phyloP scores from a whole-genome alignment of 495 filamentous ascomycete species.

The Cercophora newfieldiana region DNA sequence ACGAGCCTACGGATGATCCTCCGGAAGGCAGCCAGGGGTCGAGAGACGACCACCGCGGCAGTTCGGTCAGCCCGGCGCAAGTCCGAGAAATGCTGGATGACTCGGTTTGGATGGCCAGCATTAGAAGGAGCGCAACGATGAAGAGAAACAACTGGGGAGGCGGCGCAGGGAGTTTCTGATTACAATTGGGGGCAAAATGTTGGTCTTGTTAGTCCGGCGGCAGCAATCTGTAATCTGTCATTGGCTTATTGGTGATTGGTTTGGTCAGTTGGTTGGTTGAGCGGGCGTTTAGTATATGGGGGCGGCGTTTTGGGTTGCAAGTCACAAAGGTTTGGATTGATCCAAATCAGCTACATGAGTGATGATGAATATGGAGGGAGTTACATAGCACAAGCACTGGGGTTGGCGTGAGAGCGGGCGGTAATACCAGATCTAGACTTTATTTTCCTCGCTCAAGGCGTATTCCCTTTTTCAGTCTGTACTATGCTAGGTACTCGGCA shows the following conservation, averaged over 20 bases:
- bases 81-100: constrained; percentile 80
- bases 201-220: neutral
- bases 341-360: neutral
- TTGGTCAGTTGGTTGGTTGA: neutral
- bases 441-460: too few species aligned
- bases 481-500: too few species aligned
- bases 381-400: too few species aligned
- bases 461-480: too few species aligned
- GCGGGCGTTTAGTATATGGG: neutral
- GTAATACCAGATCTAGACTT: too few species aligned
- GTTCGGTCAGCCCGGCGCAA: constrained; percentile 72
- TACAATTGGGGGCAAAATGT: neutral
- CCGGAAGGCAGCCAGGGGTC: constrained; percentile 26
- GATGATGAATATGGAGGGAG: neutral
- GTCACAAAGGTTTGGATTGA: neutral
- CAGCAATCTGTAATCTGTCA: neutral
- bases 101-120: constrained; percentile 90
- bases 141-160: constrained; percentile 36
- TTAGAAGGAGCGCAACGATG: constrained; percentile 82
- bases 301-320: neutral
- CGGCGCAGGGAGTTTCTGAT: constrained; percentile 12
- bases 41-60: constrained; percentile 50
- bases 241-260: neutral
- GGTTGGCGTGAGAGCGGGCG: too few species aligned
- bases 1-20: constrained; percentile 27